Base-by-base conservation (phyloP, 345 rosid species). In the Corymbia maculata region DNA sequence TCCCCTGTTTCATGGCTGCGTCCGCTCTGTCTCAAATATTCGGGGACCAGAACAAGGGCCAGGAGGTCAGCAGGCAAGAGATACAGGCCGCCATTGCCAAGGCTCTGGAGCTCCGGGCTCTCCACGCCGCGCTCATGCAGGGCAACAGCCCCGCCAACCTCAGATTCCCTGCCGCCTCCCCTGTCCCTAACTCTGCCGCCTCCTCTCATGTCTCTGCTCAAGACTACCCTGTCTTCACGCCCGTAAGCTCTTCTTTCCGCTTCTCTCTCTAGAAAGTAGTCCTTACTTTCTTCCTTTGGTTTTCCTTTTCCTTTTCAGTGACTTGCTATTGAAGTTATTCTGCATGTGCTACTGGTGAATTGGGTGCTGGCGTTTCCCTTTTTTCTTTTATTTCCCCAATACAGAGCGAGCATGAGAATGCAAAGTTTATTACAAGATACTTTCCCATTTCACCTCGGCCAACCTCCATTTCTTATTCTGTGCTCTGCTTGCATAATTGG, bases 171-270 rank as follows among this genome's bases (percentile, higher is more conserved):
- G 90, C 95, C 7, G 11, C 88, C 36, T 95, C 98, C 88, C 97
- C 98, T 66, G 93, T 88, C 92, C 93, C 94, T 50, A 93, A 92
- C 90, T 92, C 95, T 91, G 94, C 88, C 85, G 64, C 87, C 85
- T 93, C 88, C 88, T 30, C 89, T 13, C 94, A 91, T 88, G 92
- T 92, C 92, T 94, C 98, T 86, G 98, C 99, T 87, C 96, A 95
- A 85, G 99, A 96, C 89, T 98, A 98, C 91, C 99, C 99, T 88
- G 97, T 98, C 89, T 98, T 97, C 86, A 95, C 99, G 47, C 99
- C 99, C 28, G 99, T 97, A 85, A 97, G 95, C 92, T 86, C 52
- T 52, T 28, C 30, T 8, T 51, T 36, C 19, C 49, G 82, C 82
- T 36, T 19, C 84, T 42, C 21, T 75, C 84, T 36, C 84, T 42